Percentiles rank a stretch among this genome's conserved stretches.
These are phyloP conservation scores for Trichoderma citrinoviride DNA, from an alignment of 2,329 filamentous ascomycete species.

Conservation along the genomic window DNA sequence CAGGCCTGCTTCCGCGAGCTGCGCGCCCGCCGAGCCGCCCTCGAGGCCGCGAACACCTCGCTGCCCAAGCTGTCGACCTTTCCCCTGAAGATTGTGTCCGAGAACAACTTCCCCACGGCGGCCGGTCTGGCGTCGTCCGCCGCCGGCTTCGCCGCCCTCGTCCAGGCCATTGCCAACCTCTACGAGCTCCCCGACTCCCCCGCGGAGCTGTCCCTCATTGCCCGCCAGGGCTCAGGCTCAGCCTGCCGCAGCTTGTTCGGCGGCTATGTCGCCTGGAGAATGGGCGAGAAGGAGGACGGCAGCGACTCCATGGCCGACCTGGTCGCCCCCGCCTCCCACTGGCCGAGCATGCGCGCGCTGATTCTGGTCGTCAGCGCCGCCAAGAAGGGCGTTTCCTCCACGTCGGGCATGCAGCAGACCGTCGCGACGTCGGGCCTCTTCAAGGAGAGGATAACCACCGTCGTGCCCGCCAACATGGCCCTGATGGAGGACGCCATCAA, in stretches of 20 bases:
- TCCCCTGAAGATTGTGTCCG: slow-evolving; percentile 81
- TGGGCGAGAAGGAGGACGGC: slow-evolving; percentile 72
- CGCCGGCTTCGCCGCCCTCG: slow-evolving; percentile 66
- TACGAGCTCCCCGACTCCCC: slow-evolving; percentile 81
- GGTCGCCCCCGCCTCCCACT: slow-evolving; percentile 84
- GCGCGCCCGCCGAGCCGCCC: slow-evolving; percentile 67
- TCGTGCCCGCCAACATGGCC: slow-evolving; percentile 81
- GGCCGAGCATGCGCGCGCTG: slow-evolving; percentile 91
- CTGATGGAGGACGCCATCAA: slow-evolving; percentile 80
- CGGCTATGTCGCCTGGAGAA: slow-evolving; percentile 93
- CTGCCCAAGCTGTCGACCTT: slow-evolving; percentile 78
- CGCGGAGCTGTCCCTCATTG: slow-evolving; percentile 81
- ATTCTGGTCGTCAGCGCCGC: slow-evolving; percentile 88
- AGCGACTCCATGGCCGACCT: slow-evolving; percentile 84
- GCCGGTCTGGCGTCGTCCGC: slow-evolving; percentile 78
- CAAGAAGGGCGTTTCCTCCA: slow-evolving; percentile 94
- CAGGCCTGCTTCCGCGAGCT: slow-evolving; percentile 91
- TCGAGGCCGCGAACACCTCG: slow-evolving; percentile 69
- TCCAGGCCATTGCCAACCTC: slow-evolving; percentile 86
- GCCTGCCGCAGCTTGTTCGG: slow-evolving; percentile 92
- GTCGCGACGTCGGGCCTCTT: slow-evolving; percentile 90
- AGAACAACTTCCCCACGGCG: slow-evolving; percentile 99
- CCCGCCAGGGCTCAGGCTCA: slow-evolving; percentile 89
- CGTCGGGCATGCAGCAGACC: slow-evolving; percentile 95
- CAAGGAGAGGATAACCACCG: slow-evolving; percentile 65